Evolutionary conservation across 1,284 basidiomycete genomes (phyloP).

Genomic region (Cystobasidium pallidum): DNA sequence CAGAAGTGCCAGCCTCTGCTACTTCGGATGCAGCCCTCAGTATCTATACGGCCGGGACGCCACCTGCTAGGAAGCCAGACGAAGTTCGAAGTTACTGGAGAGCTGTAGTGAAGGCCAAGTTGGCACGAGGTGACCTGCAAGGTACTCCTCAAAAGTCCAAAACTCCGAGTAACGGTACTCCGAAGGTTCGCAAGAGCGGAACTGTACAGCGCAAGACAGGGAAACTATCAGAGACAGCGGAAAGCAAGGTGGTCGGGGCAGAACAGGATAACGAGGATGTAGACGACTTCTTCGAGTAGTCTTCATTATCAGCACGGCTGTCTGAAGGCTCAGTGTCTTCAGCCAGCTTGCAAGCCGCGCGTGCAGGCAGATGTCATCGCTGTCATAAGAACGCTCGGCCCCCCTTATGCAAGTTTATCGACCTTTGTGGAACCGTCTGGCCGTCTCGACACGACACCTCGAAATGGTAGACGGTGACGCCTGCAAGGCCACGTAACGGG

Average conservation of each 20-base stretch:
- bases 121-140: slow-evolving; percentile 3
- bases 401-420: too few species aligned
- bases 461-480: too few species aligned
- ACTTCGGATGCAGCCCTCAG: neutral
- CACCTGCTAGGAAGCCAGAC: slow-evolving; percentile 34
- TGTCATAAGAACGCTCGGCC: too few species aligned
- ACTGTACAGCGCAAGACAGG: neutral
- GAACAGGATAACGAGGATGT: slow-evolving; percentile 11
- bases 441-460: too few species aligned
- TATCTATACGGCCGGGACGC: slow-evolving; percentile 1
- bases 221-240: neutral
- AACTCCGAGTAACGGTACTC: neutral
- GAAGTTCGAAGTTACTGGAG: slow-evolving; percentile 42
- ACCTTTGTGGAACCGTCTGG: too few species aligned
- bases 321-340: too few species aligned
- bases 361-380: too few species aligned
- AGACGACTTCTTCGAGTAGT: slow-evolving; percentile 41
- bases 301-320: too few species aligned
- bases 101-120: slow-evolving; percentile 22
- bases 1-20: neutral
- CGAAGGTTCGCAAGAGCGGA: neutral
- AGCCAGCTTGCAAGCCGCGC: too few species aligned
- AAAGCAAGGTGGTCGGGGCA: neutral
- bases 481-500: too few species aligned
- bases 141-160: slow-evolving; percentile 17